Evolutionary conservation across 2,329 filamentous ascomycete species (phyloP).

Genomic region (Aspergillus viridinutans): DNA sequence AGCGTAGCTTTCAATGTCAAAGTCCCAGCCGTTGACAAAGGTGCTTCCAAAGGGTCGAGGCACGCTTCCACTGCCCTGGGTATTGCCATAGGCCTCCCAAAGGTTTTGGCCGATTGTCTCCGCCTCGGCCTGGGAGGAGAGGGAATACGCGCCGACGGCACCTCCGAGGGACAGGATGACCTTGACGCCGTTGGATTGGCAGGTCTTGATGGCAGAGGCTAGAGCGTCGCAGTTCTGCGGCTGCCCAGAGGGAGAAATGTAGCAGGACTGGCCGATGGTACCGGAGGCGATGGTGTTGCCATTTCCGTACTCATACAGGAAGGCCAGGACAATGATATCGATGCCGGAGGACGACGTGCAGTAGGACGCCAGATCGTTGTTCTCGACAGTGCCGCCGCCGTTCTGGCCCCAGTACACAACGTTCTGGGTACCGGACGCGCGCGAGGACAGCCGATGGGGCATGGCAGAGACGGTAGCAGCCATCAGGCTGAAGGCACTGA

Average conservation of each 20-base stretch:
- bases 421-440: constrained; percentile 19
- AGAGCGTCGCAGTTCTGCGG: constrained; percentile 35
- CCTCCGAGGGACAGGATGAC: constrained; percentile 47
- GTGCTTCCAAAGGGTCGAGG: constrained; percentile 16
- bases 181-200: constrained; percentile 43
- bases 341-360: constrained; percentile 38
- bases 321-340: constrained; percentile 43
- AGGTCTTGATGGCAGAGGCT: constrained; percentile 40
- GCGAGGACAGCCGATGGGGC: neutral
- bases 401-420: constrained; percentile 33
- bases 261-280: constrained; percentile 39
- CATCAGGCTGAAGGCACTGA: neutral
- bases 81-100: constrained; percentile 43
- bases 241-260: constrained; percentile 20
- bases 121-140: constrained; percentile 35
- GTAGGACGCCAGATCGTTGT: constrained; percentile 31
- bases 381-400: constrained; percentile 25
- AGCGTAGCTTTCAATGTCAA: constrained; percentile 44
- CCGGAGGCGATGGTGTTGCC: constrained; percentile 38
- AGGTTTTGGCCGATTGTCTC: constrained; percentile 38
- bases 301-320: constrained; percentile 39
- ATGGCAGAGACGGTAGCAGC: neutral
- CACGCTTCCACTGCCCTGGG: constrained; percentile 35
- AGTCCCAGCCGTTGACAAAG: constrained; percentile 51
- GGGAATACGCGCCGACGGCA: constrained; percentile 32